Base-by-base conservation (phyloP, 306 rosid genomes). In the Datisca glomerata region DNA sequence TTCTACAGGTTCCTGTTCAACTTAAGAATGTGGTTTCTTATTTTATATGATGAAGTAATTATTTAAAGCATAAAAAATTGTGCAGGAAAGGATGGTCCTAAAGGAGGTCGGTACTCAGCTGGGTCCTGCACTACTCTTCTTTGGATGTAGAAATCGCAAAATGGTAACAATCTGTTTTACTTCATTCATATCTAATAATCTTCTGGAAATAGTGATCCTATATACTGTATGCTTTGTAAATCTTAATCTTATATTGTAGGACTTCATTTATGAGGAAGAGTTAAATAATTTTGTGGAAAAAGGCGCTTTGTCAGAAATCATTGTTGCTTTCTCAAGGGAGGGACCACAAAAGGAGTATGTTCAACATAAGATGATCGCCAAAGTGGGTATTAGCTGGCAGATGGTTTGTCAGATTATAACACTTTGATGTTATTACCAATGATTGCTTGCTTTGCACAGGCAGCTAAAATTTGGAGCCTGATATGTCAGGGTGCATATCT, bases 1-100 rank as follows among this genome's bases (percentile, higher is more conserved):
- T 91, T 73, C 60, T 91, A 31, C 99, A 91, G 96, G 99, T 91
- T 56, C n/a, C n/a, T n/a, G n/a, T n/a, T n/a, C n/a, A n/a, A n/a
- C n/a, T n/a, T n/a, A n/a, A n/a, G n/a, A n/a, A n/a, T n/a, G n/a
- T n/a, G n/a, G n/a, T n/a, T n/a, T n/a, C n/a, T n/a, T n/a, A n/a
- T n/a, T n/a, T n/a, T n/a, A n/a, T n/a, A n/a, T n/a, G n/a, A n/a
- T n/a, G n/a, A n/a, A n/a, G n/a, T n/a, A n/a, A n/a, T n/a, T n/a
- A n/a, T n/a, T n/a, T n/a, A n/a, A n/a, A n/a, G n/a, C n/a, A n/a
- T n/a, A n/a, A n/a, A n/a, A n/a, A n/a, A n/a, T n/a, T n/a, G n/a
- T 66, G 42, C 94, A 91, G 94, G 96, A 91, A 68, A 80, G 99
- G 59, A 64, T 78, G 41, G 80, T 80, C 62, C 76, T 80, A 42